A percentile compares a stretch with the other conserved stretches of the same genome.
These are phyloP conservation scores for Nidula niveotomentosa DNA, from an alignment of 1,284 basidiomycete genomes.

Conservation along the genomic window DNA sequence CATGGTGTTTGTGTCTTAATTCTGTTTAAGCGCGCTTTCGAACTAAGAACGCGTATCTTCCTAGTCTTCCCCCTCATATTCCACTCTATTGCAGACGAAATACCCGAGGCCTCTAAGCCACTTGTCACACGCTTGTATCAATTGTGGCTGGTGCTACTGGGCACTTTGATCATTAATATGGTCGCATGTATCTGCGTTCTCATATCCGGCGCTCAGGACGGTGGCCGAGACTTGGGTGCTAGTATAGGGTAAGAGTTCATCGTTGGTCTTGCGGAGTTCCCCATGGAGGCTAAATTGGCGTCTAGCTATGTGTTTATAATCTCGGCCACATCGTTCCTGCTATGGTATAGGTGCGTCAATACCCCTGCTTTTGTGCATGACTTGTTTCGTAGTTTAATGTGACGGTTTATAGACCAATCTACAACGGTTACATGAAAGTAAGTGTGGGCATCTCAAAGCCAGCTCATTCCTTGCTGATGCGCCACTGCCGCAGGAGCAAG, in stretches of 20 bases:
- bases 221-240: slow-evolving; percentile 78
- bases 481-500: slow-evolving; percentile 64
- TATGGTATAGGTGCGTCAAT: slow-evolving; percentile 79
- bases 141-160: slow-evolving; percentile 82
- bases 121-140: slow-evolving; percentile 86
- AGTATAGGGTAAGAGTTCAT: slow-evolving; percentile 69
- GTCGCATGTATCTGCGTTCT: slow-evolving; percentile 89
- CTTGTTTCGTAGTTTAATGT: not conserved
- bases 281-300: slow-evolving; percentile 15
- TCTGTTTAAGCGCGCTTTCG: slow-evolving; percentile 1
- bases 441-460: slow-evolving; percentile 17
- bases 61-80: slow-evolving; percentile 92
- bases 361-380: not conserved
- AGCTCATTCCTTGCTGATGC: slow-evolving; percentile 9
- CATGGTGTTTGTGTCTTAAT: slow-evolving; percentile 59
- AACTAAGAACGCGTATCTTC: slow-evolving; percentile 11
- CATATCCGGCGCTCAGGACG: slow-evolving; percentile 72
- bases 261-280: not conserved
- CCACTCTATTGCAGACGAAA: slow-evolving; percentile 90
- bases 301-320: slow-evolving; percentile 85
- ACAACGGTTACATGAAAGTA: slow-evolving; percentile 97
- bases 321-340: slow-evolving; percentile 77
- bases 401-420: slow-evolving; percentile 70
- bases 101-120: slow-evolving; percentile 78
- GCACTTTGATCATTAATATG: slow-evolving; percentile 87